These are phyloP conservation scores for Vigna mungo DNA, from an alignment of 306 rosid species.

Conservation along the genomic window DNA sequence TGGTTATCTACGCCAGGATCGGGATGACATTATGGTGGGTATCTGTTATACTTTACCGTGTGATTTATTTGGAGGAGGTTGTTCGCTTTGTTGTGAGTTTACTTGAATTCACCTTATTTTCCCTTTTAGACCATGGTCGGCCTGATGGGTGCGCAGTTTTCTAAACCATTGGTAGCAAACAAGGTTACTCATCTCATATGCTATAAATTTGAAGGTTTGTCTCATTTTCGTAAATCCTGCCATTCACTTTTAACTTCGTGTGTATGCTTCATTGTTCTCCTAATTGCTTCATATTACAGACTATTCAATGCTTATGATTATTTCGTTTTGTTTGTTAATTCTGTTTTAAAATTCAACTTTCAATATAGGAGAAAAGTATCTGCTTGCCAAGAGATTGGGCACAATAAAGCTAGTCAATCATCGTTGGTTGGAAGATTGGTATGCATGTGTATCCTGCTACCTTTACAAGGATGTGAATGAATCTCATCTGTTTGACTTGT, in stretches of 20 bases:
- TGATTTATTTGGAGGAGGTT: constrained; percentile 15
- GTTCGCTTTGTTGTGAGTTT: background rate
- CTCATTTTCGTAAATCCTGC: constrained; percentile 9
- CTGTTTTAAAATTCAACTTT: background rate
- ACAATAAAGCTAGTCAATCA: constrained; percentile 86
- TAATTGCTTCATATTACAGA: constrained; percentile 24
- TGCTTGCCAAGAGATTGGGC: constrained; percentile 76
- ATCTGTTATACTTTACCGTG: constrained; percentile 30
- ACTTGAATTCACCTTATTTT: constrained; percentile 27
- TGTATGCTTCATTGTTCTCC: background rate
- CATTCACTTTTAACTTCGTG: constrained; percentile 15
- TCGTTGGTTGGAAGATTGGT: constrained; percentile 96
- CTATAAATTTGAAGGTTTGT: constrained; percentile 94
- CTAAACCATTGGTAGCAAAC: constrained; percentile 91
- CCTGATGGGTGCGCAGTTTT: constrained; percentile 88
- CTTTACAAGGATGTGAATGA: constrained; percentile 16
- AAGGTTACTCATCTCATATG: constrained; percentile 92
- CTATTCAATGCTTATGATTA: constrained; percentile 15
- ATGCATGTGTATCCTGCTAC: constrained; percentile 27
- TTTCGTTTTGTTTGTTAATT: constrained; percentile 8
- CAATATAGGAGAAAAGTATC: constrained; percentile 82
- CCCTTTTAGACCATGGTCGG: constrained; percentile 74
- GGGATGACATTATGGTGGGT: constrained; percentile 88
- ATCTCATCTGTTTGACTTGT: constrained; percentile 22
- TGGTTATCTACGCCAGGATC: constrained; percentile 91